phyloP scores from a whole-genome alignment of 148 eudicot species.

The Fallopia convolvulus region DNA sequence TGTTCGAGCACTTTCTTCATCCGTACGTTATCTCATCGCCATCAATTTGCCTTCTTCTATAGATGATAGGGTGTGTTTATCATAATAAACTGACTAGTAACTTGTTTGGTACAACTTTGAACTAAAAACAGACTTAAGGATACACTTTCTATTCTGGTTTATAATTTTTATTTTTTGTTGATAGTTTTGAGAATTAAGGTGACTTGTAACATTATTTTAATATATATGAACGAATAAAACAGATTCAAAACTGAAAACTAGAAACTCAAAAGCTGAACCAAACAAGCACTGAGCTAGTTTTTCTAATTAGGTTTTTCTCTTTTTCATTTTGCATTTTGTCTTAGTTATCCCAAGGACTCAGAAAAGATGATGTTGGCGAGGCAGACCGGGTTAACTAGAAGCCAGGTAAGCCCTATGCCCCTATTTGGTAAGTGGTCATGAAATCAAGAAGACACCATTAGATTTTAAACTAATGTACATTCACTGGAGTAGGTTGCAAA shows the following conservation, averaged over 20 bases:
- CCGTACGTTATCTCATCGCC: constrained; percentile 48
- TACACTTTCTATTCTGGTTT: no score
- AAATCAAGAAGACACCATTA: not conserved
- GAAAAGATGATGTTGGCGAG: constrained; percentile 79
- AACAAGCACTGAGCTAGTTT: no score
- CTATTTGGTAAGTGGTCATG: not conserved
- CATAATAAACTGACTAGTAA: no score
- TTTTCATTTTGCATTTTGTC: not conserved
- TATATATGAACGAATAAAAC: no score
- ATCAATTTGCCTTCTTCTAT: not conserved
- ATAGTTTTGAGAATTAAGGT: no score
- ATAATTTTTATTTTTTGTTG: no score
- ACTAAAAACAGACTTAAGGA: no score
- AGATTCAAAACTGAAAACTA: no score
- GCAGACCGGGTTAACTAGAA: constrained; percentile 77
- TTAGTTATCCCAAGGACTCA: constrained; percentile 75
- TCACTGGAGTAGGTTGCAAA: constrained; percentile 50
- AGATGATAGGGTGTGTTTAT: not conserved
- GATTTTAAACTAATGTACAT: not conserved
- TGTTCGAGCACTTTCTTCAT: constrained; percentile 85
- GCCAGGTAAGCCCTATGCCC: constrained; percentile 57
- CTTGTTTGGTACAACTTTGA: not conserved
- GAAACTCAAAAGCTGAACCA: no score
- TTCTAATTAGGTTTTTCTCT: not conserved
- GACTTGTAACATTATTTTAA: no score